Evolutionary conservation across 2,329 filamentous ascomycete genomes (phyloP), one percentile per base, ranked within the genome.

Genomic region (Stenocarpella maydis): DNA sequence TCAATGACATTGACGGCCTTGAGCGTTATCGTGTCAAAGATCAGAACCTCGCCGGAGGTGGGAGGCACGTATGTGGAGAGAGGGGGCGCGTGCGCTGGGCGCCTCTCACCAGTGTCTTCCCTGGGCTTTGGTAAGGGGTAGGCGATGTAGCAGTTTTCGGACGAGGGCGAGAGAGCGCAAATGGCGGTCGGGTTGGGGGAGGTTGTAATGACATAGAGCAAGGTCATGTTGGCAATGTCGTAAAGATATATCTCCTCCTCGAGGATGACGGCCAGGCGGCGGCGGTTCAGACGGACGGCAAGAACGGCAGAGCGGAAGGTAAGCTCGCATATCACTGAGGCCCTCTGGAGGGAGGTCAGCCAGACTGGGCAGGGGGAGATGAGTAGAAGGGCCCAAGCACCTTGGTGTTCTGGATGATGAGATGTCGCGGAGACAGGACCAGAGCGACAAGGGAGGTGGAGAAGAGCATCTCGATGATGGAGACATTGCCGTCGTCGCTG

Each of bases 181-280:
- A 98, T 96, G 41, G 94, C 94, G 72, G 90, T 90, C 1, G 95
- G 93, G 76, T 99, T 99, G 8, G 96, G 93, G 4, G 95, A 98
- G 7, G 95, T 98, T 70, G 94, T 90, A 73, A 98, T 97, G 7
- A 94, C 97, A 80, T 94, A 92, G 49, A 98, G 86, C 69, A 98
- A 88, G 76, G 92, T 95, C 95, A 99, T 98, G 78, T 98, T 98
- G 81, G 95, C 94, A 74, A 99, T 98, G 80, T 99, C 96, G 83
- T 99, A 99, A 60, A 99, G 87, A 81, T 98, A 99, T 72, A 98
- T 97, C 78, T 97, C 92, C 75, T 97, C 94, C 79, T 99, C 96
- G 68, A 98, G 87, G 17, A 98, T 91, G 39, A 99, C 95, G 15
- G 96, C 94, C 31, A 99, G 87, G 45, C 96, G 91, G 80, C 98